Evolutionary conservation across 495 filamentous ascomycete genomes (phyloP), one percentile per base, ranked within the genome.

Genomic region (Penicillium goetzii): DNA sequence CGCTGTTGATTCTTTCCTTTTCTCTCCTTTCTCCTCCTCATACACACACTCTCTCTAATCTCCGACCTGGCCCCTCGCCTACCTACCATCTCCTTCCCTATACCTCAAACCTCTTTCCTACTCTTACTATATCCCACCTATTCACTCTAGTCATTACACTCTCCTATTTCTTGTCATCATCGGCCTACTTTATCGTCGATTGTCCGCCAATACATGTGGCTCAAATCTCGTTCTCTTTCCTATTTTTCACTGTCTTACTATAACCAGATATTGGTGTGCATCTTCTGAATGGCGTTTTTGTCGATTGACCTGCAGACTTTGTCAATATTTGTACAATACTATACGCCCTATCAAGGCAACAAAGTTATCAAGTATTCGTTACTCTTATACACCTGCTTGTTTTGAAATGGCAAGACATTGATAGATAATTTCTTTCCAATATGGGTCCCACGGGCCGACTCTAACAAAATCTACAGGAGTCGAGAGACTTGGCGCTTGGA

Each of bases 321-420:
- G 36, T 61, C 23, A n/a, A 28, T 47, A 36, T 23, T 38, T 52
- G 47, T 61, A 56, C 36, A 55, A 45, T 60, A 50, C 30, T 11
- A 4, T 3, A 32, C 30, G 30, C 2, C 30, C 30, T 32, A 32
- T 32, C 36, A 5, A 40, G 36, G 36, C 36, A 40, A 40, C 1
- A 40, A 40, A 0, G 9, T 4, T 23, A 4, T 23, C 21, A 23
- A 10, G 0, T 47, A 47, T 25, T 17, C 38, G 10, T 36, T 36
- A 14, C 36, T 40, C 36, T 40, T 40, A 15, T 40, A 15, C 3
- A 17, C 14, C 4, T 15, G 12, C 36, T 15, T 17, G 14, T 40
- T 40, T 40, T 15, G 14, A 5, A 40, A 40, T 17, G 10, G 14
- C 10, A 14, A 36, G 34, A 1, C 10, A 14, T 36, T 14, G 12